These are phyloP conservation scores for Dalechampia spathulata DNA, from an alignment of 441 rosid genomes.

Conservation along the genomic window DNA sequence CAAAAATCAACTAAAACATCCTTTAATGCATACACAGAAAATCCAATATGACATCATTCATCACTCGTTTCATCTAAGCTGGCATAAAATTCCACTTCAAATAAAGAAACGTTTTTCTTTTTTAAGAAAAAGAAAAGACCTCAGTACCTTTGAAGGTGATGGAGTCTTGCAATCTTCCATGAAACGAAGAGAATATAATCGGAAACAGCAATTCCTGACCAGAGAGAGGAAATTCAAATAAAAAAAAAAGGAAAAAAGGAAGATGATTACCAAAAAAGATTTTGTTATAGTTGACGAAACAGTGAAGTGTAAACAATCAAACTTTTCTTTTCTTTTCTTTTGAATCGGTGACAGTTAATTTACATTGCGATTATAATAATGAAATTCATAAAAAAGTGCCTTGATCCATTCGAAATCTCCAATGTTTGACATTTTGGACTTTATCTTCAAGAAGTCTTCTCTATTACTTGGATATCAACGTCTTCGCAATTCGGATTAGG, in stretches of 20 bases:
- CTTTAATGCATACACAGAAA: too few species aligned
- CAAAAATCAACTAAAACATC: background rate
- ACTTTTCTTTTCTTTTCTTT: too few species aligned
- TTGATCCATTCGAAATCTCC: slow-evolving; percentile 11
- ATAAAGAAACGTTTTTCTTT: too few species aligned
- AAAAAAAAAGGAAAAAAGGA: too few species aligned
- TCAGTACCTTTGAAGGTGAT: slow-evolving; percentile 8
- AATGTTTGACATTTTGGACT: slow-evolving; percentile 5
- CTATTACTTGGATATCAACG: slow-evolving; percentile 21
- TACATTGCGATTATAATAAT: background rate
- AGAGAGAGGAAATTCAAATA: background rate
- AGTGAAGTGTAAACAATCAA: too few species aligned
- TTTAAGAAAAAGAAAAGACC: background rate
- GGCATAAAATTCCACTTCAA: too few species aligned
- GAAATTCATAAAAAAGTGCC: slow-evolving; percentile 12
- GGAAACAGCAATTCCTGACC: slow-evolving; percentile 8
- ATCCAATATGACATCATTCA: too few species aligned
- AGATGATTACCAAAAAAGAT: too few species aligned
- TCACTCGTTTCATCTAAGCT: too few species aligned
- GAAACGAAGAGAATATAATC: too few species aligned
- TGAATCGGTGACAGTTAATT: slow-evolving; percentile 8
- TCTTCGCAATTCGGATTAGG: slow-evolving; percentile 14
- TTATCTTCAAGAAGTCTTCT: background rate
- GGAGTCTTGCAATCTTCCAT: slow-evolving; percentile 14
- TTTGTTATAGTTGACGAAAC: slow-evolving; percentile 9